Base-by-base conservation (phyloP, 1,139 yeast genomes). In the Magnusiomyces suaveolens region DNA sequence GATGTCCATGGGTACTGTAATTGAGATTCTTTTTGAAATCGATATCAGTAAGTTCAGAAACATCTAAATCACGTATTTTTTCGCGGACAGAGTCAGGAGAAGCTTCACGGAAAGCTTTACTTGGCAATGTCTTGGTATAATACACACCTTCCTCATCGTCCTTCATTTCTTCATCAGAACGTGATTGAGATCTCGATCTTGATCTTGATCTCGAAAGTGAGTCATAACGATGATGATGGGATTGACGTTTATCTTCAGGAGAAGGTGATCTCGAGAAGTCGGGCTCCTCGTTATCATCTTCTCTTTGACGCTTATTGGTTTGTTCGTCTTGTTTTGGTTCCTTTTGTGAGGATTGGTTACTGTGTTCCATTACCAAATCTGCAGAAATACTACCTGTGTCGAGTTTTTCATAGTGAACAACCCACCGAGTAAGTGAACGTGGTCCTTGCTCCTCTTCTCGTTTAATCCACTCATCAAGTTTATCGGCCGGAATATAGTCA, bases 391-490 rank as follows among this genome's bases (percentile, higher is more conserved):
- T 14, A 6, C 50, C 43, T 14, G 20, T n/a, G 23, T 47, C 18
- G 23, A 12, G 32, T 39, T 43, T 43, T 16, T 18, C 21, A 39
- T 49, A 49, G 6, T 43, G 23, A 23, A 49, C 47, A n/a, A 26
- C 38, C 56, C 56, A 52, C 16, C 54, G 36, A 12, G 26, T 46
- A n/a, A 43, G 18, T 41, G 57, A 39, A 8, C 53, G 49, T 6
- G 52, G 36, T 1, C 50, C 52, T 25, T 49, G 54, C n/a, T 33
- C 33, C 26, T 52, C 54, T 43, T 52, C 55, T 25, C 36, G 25
- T 21, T 50, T 29, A 36, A 54, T 54, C 57, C 57, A 54, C 20
- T 48, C 50, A 2, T 32, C 43, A 18, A 54, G 44, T 43, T 50
- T 50, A 20, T 33, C 52, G 14, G 44, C 46, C 1, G 57, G 57